Conservation (phyloP, 805 yeast species). For the Candida incommunis region DNA sequence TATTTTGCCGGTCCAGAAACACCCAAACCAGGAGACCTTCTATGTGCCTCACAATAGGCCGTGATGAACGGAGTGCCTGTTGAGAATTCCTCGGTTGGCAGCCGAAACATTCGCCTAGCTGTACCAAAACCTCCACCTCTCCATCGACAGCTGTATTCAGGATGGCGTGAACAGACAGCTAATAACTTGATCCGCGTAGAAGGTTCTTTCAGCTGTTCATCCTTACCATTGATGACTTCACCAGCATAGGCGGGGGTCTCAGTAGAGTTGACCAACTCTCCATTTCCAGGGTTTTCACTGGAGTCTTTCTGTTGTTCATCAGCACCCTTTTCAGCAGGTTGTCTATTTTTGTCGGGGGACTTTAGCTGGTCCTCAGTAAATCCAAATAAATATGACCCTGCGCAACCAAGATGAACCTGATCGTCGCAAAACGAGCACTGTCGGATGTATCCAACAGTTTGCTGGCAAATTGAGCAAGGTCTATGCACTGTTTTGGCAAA, state of each 20-base stretch:
- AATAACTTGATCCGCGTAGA: background rate
- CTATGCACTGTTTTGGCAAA: background rate
- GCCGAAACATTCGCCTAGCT: background rate
- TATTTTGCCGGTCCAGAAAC: background rate
- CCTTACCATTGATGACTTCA: background rate
- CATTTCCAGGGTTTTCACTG: background rate
- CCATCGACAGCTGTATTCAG: background rate
- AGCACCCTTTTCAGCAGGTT: too few relatives aligned
- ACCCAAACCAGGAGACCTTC: background rate
- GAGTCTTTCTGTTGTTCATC: background rate
- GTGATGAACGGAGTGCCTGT: background rate
- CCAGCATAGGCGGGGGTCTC: too few relatives aligned
- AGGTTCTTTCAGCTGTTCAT: too few relatives aligned
- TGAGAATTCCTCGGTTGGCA: background rate
- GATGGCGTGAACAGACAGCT: background rate
- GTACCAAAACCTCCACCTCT: background rate
- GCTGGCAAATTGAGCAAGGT: background rate
- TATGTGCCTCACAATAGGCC: background rate
- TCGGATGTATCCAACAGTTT: background rate
- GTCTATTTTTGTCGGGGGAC: background rate
- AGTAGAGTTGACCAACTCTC: background rate
- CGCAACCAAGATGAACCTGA: background rate
- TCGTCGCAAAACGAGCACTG: constrained; percentile 1
- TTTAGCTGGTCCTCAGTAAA: background rate
- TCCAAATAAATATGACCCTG: background rate